Base-by-base conservation (phyloP, 106 monocot genomes). In the Acorus gramineus region DNA sequence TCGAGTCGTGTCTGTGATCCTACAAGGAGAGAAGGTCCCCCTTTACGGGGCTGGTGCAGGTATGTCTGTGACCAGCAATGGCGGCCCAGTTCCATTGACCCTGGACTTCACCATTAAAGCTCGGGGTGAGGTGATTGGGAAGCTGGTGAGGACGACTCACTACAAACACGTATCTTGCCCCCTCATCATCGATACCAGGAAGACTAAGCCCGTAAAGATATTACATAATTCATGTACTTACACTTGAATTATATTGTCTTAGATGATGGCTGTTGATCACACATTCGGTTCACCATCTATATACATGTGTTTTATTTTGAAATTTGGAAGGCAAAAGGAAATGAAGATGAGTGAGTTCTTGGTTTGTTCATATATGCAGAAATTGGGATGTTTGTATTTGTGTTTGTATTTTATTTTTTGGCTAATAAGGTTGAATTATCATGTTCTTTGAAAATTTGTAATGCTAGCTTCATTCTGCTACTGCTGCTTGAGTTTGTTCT, bases 11-110 rank as follows among this genome's bases (percentile, higher is more conserved):
- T 3, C 53, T 14, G 42, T 67, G 0, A 47, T 11, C 4, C 3
- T 67, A 8, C 54, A 44, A 4, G 66, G 66, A 8, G 55, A 67
- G 6, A 67, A 11, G 44, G 45, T 67, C 2, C 66, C 66, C 7
- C 42, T 67, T 4, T 67, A 67, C 2, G 66, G 66, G 11, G 55
- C 0, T 11, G 66, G 54, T 14, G 55, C 45, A 46, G 60, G 44
- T 44, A 6, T 44, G 11, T 14, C 14, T 6, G 9, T 43, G 43
- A 3, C 44, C 52, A 14, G 46, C 7, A 2, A 4, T 6, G 53
- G 54, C 7, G 12, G 53, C 6, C 11, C 2, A 7, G 53, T 55
- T 11, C 11, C 14, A 8, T 46, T 67, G 11, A 42, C 2, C 11
- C 2, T 56, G 44, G 55, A 67, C 6, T 67, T 67, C 45, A 11